A percentile compares a stretch with the other conserved stretches of the same genome.
Conservation (phyloP, 2,329 filamentous ascomycete genomes). For the Beauveria asiatica region DNA sequence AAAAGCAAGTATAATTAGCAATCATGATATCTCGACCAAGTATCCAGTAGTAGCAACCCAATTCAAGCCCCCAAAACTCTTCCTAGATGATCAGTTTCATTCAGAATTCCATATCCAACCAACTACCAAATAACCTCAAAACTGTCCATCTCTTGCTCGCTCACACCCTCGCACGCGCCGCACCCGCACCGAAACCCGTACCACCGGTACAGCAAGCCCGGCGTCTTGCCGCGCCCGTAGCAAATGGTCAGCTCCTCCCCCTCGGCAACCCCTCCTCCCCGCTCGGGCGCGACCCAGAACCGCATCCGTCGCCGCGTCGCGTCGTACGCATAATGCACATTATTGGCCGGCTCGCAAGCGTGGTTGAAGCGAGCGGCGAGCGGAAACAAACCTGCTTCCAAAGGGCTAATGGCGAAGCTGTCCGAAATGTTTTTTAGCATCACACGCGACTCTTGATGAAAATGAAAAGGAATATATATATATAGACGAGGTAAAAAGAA, state of each 20-base stretch:
- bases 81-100: neutral
- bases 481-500: neutral
- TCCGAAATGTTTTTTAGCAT: too few relatives aligned
- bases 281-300: constrained; percentile 26
- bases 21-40: constrained; percentile 4
- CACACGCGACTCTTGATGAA: too few relatives aligned
- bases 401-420: constrained; percentile 21
- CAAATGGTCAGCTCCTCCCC: constrained; percentile 45
- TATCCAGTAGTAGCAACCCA: neutral
- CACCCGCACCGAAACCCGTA: constrained; percentile 49
- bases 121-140: constrained; percentile 4
- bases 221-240: constrained; percentile 32
- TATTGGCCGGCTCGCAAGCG: constrained; percentile 36
- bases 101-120: neutral
- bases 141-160: constrained; percentile 2
- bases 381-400: constrained; percentile 35
- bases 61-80: neutral
- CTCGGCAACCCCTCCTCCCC: constrained; percentile 22
- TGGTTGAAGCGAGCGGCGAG: constrained; percentile 52
- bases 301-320: constrained; percentile 25
- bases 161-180: constrained; percentile 30
- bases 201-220: constrained; percentile 28
- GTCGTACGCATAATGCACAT: constrained; percentile 37
- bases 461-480: neutral
- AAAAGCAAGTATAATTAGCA: constrained; percentile 1